Base-by-base conservation (phyloP, 2,329 filamentous ascomycete species). In the Harringtonia aguacate region DNA sequence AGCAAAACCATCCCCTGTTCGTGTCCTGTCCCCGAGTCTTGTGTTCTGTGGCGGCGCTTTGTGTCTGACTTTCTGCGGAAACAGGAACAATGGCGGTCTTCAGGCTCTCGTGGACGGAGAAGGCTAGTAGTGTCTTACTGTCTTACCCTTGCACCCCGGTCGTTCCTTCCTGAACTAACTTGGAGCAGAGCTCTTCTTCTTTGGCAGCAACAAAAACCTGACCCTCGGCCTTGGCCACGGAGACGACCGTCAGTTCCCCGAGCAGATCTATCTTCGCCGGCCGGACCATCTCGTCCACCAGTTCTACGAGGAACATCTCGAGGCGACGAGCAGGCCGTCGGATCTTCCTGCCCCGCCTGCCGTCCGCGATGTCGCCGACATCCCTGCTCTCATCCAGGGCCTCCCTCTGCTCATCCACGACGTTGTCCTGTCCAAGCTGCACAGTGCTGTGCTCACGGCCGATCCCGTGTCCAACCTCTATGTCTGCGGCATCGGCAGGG, bases 151-250 rank as follows among this genome's bases (percentile, higher is more conserved):
- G 7, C n/a, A 5, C 21, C 20, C 14, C 6, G n/a, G 18, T 24
- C 2, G 8, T 13, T 21, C 24, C 17, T n/a, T 15, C 39, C 39
- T n/a, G n/a, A n/a, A n/a, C n/a, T 38, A 30, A 38, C 22, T 3
- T 15, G 3, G 13, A n/a, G 22, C 44, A 49, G 92, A 98, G 57
- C 67, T 95, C 1, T 97, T 87, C 56, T 83, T 87, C 1, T 95
- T 97, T 62, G 92, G 92, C 40, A 97, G 89, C 63, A 98, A 95
- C 64, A 94, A 92, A 57, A 98, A 98, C 53, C 65, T 94, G 10
- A 92, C 86, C 0, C 74, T 98, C 20, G 92, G 92, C 2, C 82
- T 97, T 48, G 89, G 89, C n/a, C 89, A 98, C 57, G 84, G 94
- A 55, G 88, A 95, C 59, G 90, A 98, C 58, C 80, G 92, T 4